These are phyloP conservation scores for Buddleja alternifolia DNA, from an alignment of 257 asterid genomes.

Conservation along the genomic window DNA sequence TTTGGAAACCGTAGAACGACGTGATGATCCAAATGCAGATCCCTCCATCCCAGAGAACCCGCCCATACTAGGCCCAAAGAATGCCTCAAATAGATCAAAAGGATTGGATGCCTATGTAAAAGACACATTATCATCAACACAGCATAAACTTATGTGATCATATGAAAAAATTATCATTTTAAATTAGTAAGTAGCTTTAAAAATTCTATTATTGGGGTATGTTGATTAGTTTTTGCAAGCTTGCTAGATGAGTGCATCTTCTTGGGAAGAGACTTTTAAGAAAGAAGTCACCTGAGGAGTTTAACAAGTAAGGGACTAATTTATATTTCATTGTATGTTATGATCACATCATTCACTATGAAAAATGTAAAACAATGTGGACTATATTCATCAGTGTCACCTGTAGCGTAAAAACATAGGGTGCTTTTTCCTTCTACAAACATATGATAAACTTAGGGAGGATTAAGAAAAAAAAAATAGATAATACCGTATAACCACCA, in stretches of 20 bases:
- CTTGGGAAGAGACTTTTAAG: background rate
- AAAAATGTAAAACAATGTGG: background rate
- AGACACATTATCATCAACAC: conserved; percentile 30
- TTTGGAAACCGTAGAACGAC: conserved; percentile 77
- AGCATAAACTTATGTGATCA: conserved; percentile 13
- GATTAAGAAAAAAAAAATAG: background rate
- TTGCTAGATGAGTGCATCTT: conserved; percentile 19
- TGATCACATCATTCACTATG: conserved; percentile 18
- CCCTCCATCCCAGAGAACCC: conserved; percentile 86
- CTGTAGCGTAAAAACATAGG: background rate
- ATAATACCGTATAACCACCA: conserved; percentile 85
- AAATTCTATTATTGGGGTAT: conserved; percentile 9
- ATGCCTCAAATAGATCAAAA: conserved; percentile 96
- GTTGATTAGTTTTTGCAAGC: background rate
- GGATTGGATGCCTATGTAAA: conserved; percentile 77
- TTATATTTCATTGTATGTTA: background rate
- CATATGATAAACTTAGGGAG: conserved; percentile 11
- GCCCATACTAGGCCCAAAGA: conserved; percentile 93
- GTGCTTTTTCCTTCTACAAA: conserved; percentile 24
- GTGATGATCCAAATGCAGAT: conserved; percentile 77
- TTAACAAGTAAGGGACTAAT: conserved; percentile 3
- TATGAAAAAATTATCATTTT: too few species aligned
- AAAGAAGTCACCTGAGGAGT: background rate
- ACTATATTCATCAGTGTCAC: too few species aligned
- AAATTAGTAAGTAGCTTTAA: conserved; percentile 19